Evolutionary conservation across 352 stramenopile genomes (phyloP).

Genomic region (Phytophthora crassamura): DNA sequence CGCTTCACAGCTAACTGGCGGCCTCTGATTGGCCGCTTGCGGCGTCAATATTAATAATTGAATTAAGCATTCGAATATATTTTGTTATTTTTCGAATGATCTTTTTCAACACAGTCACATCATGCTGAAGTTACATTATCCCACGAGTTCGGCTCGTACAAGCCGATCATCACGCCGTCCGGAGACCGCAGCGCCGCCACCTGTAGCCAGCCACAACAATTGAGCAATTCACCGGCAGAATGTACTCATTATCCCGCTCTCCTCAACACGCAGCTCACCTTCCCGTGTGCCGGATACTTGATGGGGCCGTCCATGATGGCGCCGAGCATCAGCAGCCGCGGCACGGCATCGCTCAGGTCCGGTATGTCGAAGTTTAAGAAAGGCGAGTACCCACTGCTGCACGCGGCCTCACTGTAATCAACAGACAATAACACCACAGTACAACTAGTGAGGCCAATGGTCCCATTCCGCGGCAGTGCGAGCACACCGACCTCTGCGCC

Average conservation of each 20-base stretch:
- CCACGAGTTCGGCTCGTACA: conserved; percentile 92
- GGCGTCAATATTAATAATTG: too few species aligned
- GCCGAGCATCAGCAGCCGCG: conserved; percentile 85
- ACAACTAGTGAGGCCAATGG: conserved; percentile 1
- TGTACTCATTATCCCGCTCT: not conserved
- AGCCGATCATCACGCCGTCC: conserved; percentile 92
- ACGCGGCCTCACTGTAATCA: conserved; percentile 70
- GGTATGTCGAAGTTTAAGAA: conserved; percentile 93
- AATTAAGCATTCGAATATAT: too few species aligned
- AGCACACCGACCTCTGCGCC: conserved; percentile 66
- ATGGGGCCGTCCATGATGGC: conserved; percentile 92
- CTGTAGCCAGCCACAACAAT: conserved; percentile 34
- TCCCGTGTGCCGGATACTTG: conserved; percentile 93
- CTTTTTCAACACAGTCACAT: conserved; percentile 1
- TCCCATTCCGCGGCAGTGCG: not conserved
- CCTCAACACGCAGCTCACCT: conserved; percentile 41
- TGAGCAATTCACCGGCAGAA: not conserved
- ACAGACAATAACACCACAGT: conserved; percentile 1
- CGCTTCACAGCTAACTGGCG: too few species aligned
- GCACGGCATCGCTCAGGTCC: conserved; percentile 89
- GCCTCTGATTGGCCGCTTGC: too few species aligned
- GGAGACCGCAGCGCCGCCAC: conserved; percentile 88
- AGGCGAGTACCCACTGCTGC: conserved; percentile 88
- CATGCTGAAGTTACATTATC: conserved; percentile 84
- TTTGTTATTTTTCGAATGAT: too few species aligned